phyloP scores from a whole-genome alignment of 148 eudicot species.

The Mesembryanthemum crystallinum region DNA sequence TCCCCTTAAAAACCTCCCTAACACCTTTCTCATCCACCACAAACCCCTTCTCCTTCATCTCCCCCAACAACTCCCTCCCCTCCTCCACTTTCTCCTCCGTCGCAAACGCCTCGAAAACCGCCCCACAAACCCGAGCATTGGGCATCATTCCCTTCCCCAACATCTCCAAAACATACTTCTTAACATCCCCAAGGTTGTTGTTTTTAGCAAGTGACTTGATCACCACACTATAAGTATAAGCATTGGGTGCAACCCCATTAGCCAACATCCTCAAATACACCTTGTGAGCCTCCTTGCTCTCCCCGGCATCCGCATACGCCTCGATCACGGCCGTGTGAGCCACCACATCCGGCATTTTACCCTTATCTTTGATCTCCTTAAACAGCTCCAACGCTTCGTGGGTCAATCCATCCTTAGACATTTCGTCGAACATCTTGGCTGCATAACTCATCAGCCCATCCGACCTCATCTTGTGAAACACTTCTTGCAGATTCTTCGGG shows the following conservation, averaged over 20 bases:
- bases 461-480: conserved; percentile 54
- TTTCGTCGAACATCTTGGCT: conserved; percentile 90
- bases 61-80: conserved; percentile 49
- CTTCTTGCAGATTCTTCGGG: conserved; percentile 63
- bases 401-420: conserved; percentile 77
- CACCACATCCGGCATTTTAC: conserved; percentile 79
- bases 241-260: conserved; percentile 60
- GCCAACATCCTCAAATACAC: conserved; percentile 52
- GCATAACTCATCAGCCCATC: conserved; percentile 63
- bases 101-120: conserved; percentile 53
- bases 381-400: conserved; percentile 71
- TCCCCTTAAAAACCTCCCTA: conserved; percentile 50
- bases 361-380: conserved; percentile 58
- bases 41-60: conserved; percentile 51
- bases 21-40: conserved; percentile 46
- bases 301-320: conserved; percentile 62
- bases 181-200: conserved; percentile 48
- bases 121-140: conserved; percentile 45
- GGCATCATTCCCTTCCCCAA: conserved; percentile 55
- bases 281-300: conserved; percentile 50
- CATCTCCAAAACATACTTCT: conserved; percentile 65
- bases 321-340: conserved; percentile 81
- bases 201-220: conserved; percentile 51
- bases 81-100: conserved; percentile 50
- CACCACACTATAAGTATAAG: conserved; percentile 57